phyloP scores from a whole-genome alignment of 1,284 basidiomycete genomes.

The Neolentinus lepideus region DNA sequence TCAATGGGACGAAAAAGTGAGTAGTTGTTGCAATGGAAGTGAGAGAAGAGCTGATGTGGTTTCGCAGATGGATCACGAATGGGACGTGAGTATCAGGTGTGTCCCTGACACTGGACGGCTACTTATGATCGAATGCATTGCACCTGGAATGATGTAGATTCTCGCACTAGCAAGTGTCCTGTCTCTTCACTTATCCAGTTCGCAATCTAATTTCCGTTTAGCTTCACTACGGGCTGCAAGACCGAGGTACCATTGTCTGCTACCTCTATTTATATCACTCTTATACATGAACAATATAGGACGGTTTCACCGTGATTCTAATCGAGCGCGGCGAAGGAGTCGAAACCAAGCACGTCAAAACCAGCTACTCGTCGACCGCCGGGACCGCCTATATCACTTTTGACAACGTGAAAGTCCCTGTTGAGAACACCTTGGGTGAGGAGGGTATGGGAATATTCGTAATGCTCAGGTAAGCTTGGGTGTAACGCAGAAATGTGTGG shows the following conservation, averaged over 20 bases:
- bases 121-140: conserved; percentile 4
- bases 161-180: neutral
- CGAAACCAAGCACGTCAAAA: conserved; percentile 82
- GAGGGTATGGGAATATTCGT: conserved; percentile 82
- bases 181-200: neutral
- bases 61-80: conserved; percentile 63
- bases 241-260: conserved; percentile 26
- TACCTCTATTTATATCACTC: neutral
- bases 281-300: conserved; percentile 11
- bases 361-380: conserved; percentile 69
- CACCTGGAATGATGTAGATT: conserved; percentile 8
- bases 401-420: conserved; percentile 81
- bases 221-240: conserved; percentile 59
- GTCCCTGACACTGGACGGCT: too few relatives aligned
- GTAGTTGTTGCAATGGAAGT: neutral
- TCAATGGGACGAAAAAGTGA: conserved; percentile 75
- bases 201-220: neutral
- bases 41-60: too few relatives aligned
- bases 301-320: conserved; percentile 80
- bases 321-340: conserved; percentile 74
- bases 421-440: conserved; percentile 81
- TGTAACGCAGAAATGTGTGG: neutral
- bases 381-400: conserved; percentile 87
- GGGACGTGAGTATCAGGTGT: conserved; percentile 52
- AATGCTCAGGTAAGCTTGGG: conserved; percentile 33